phyloP scores from a whole-genome alignment of 2,329 filamentous ascomycete species.

The Fusarium sp. region DNA sequence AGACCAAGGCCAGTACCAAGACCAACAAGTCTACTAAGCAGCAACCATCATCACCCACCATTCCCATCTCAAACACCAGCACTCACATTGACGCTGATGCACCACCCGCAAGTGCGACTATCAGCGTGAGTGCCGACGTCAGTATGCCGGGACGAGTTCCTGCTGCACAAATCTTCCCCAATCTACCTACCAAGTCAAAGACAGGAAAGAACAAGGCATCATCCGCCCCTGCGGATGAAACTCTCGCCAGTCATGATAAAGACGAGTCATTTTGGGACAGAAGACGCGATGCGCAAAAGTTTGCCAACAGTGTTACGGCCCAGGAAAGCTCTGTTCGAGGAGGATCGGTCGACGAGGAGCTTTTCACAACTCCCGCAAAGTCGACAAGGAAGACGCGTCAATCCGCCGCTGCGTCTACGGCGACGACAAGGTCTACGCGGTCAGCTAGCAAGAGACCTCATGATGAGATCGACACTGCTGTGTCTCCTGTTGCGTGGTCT shows the following conservation, averaged over 20 bases:
- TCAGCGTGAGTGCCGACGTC: slow-evolving; percentile 47
- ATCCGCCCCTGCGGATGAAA: slow-evolving; percentile 47
- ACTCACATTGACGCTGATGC: slow-evolving; percentile 35
- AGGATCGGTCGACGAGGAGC: slow-evolving; percentile 44
- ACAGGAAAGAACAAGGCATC: slow-evolving; percentile 47
- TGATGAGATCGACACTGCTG: slow-evolving; percentile 65
- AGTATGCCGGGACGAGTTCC: slow-evolving; percentile 57
- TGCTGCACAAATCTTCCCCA: slow-evolving; percentile 50
- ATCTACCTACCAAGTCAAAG: slow-evolving; percentile 47
- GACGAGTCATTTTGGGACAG: slow-evolving; percentile 51
- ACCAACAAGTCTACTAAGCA: slow-evolving; percentile 48
- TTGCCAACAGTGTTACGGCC: slow-evolving; percentile 53
- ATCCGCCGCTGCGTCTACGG: slow-evolving; percentile 48
- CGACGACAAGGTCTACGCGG: slow-evolving; percentile 59
- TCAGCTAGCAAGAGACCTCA: slow-evolving; percentile 65
- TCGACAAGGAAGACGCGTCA: slow-evolving; percentile 53
- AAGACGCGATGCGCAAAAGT: slow-evolving; percentile 54
- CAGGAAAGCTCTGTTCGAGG: slow-evolving; percentile 56
- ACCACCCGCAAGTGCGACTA: slow-evolving; percentile 42
- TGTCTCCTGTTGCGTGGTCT: slow-evolving; percentile 64
- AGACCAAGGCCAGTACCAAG: slow-evolving; percentile 35
- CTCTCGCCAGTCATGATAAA: slow-evolving; percentile 48
- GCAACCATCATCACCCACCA: slow-evolving; percentile 50
- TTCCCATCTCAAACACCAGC: slow-evolving; percentile 32
- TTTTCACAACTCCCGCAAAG: slow-evolving; percentile 49